A percentile compares a stretch with the other conserved stretches of the same genome.
Evolutionary conservation across 2,329 filamentous ascomycete species (phyloP).

Genomic region (Aspergillus versicolor): DNA sequence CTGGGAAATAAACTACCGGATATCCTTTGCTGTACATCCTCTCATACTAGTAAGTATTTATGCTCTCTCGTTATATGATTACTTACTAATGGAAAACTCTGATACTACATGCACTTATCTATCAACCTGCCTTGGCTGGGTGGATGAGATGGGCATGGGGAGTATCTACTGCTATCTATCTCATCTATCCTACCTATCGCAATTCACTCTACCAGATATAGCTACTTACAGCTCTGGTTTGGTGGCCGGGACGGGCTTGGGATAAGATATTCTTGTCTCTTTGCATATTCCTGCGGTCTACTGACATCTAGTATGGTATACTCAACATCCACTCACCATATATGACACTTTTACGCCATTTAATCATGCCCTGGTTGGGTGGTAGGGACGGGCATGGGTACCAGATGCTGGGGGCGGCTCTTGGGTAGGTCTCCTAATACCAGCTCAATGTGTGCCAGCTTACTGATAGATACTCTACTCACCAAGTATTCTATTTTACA

Average conservation of each 20-base stretch:
- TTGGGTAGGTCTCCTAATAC: neutral
- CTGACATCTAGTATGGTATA: too few species aligned
- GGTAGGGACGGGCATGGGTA: conserved; percentile 18
- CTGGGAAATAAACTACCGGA: neutral
- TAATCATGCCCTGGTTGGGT: conserved; percentile 9
- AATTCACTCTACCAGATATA: neutral
- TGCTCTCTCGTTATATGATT: too few species aligned
- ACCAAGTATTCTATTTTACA: too few species aligned
- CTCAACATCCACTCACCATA: neutral
- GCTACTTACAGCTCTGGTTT: neutral
- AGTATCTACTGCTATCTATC: neutral
- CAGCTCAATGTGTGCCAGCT: neutral
- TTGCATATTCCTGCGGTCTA: too few species aligned
- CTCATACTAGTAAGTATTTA: too few species aligned
- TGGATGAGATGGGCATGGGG: conserved; percentile 16
- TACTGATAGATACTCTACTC: neutral
- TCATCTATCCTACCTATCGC: neutral
- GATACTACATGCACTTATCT: too few species aligned
- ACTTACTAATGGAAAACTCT: too few species aligned
- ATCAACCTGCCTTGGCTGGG: neutral
- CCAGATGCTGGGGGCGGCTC: neutral
- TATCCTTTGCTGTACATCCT: too few species aligned
- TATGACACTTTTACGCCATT: neutral
- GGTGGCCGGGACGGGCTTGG: neutral
- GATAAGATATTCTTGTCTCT: too few species aligned